These are phyloP conservation scores for Scutellaria barbata DNA, from an alignment of 257 asterid genomes.

Conservation along the genomic window DNA sequence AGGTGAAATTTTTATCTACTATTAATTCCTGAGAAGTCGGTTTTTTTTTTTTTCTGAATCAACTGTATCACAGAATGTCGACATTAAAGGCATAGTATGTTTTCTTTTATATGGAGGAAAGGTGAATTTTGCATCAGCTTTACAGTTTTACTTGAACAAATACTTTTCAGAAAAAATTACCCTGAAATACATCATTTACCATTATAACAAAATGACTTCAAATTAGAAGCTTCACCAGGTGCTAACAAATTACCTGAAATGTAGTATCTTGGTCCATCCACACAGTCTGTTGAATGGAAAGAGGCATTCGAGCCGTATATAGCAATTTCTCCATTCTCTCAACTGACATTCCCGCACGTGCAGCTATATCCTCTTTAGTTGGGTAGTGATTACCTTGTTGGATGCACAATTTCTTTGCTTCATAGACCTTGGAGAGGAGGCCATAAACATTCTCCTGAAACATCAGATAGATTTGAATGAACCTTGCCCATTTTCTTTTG, in stretches of 20 bases:
- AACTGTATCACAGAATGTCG: neutral
- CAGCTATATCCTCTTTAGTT: slow-evolving; percentile 74
- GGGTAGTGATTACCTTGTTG: slow-evolving; percentile 69
- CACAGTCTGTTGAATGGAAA: slow-evolving; percentile 77
- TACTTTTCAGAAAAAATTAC: slow-evolving; percentile 13
- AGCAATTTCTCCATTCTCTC: slow-evolving; percentile 71
- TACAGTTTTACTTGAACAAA: neutral
- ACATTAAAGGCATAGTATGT: neutral
- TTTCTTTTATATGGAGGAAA: slow-evolving; percentile 2
- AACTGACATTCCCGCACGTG: slow-evolving; percentile 68
- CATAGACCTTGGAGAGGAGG: slow-evolving; percentile 71
- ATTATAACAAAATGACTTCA: neutral
- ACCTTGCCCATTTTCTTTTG: neutral
- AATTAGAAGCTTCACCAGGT: slow-evolving; percentile 23
- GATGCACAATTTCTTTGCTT: slow-evolving; percentile 64
- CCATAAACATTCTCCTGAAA: slow-evolving; percentile 82
- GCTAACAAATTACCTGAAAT: slow-evolving; percentile 38
- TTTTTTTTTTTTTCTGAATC: neutral
- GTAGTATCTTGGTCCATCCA: slow-evolving; percentile 81
- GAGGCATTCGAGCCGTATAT: slow-evolving; percentile 66
- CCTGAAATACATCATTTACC: neutral
- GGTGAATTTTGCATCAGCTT: neutral
- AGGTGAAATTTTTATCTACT: neutral
- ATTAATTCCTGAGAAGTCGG: neutral
- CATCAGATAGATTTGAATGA: slow-evolving; percentile 31